Percentiles rank a stretch among this genome's conserved stretches.
These are phyloP conservation scores for Triadica sebifera DNA, from an alignment of 345 rosid genomes.

Conservation along the genomic window DNA sequence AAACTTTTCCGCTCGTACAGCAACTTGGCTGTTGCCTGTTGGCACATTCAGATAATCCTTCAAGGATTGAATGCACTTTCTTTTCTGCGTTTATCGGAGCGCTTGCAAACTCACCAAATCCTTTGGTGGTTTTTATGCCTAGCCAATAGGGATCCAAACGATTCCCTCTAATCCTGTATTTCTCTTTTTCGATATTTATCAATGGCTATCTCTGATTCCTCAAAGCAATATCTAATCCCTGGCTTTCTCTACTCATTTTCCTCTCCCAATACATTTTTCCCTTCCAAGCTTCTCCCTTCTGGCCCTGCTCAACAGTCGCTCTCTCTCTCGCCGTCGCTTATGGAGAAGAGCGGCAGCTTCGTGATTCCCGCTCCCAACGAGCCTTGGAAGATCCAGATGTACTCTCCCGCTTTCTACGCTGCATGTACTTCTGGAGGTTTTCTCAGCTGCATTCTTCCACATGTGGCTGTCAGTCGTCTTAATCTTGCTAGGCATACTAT, in stretches of 20 bases:
- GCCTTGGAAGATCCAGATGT: constrained; percentile 78
- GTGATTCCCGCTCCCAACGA: constrained; percentile 61
- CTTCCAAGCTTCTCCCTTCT: constrained; percentile 21
- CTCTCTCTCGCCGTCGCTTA: constrained; percentile 23
- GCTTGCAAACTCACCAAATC: too few relatives aligned
- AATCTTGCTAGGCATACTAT: constrained; percentile 98
- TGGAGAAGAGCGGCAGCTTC: constrained; percentile 20
- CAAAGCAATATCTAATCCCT: constrained; percentile 55
- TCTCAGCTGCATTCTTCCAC: constrained; percentile 93
- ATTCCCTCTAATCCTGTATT: background rate
- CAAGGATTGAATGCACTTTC: too few relatives aligned
- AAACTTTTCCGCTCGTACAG: too few relatives aligned
- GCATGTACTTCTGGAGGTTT: constrained; percentile 89
- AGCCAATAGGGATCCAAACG: too few relatives aligned
- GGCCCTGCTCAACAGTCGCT: constrained; percentile 20
- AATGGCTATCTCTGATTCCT: constrained; percentile 55
- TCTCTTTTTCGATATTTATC: background rate
- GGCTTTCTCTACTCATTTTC: constrained; percentile 59
- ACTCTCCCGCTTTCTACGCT: constrained; percentile 83
- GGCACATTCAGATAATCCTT: too few relatives aligned
- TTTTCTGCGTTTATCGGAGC: too few relatives aligned
- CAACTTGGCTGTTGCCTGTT: too few relatives aligned
- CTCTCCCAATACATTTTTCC: constrained; percentile 34
- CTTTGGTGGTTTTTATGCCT: too few relatives aligned
- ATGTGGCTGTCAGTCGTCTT: constrained; percentile 92